Evolutionary conservation across 2,329 filamentous ascomycete genomes (phyloP).

Genomic region (Neoascochyta sp.): DNA sequence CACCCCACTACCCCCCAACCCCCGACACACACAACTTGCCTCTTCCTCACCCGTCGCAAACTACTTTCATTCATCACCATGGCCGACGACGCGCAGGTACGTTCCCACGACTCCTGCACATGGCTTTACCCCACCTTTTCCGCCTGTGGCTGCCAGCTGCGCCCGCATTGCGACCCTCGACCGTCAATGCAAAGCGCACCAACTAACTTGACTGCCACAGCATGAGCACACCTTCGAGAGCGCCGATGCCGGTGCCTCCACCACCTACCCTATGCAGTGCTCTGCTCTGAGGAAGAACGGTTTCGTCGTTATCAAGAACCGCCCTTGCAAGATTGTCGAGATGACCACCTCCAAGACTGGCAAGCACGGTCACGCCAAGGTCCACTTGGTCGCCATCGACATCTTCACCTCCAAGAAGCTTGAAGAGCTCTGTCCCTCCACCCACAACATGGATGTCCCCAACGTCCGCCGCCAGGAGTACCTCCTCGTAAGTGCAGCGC

Average conservation of each 20-base stretch:
- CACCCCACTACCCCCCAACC: constrained; percentile 27
- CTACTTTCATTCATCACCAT: constrained; percentile 52
- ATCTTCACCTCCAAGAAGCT: constrained; percentile 99
- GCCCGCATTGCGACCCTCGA: too few species aligned
- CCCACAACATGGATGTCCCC: constrained; percentile 96
- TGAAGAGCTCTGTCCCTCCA: constrained; percentile 97
- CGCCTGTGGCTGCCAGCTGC: constrained; percentile 29
- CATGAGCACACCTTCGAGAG: constrained; percentile 76
- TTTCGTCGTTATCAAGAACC: constrained; percentile 95
- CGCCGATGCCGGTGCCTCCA: constrained; percentile 92
- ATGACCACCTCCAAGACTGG: constrained; percentile 99
- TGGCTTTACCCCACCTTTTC: constrained; percentile 39
- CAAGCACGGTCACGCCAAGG: constrained; percentile 99
- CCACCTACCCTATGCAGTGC: constrained; percentile 97
- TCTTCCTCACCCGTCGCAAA: constrained; percentile 34
- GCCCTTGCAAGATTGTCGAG: constrained; percentile 99
- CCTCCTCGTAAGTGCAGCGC: constrained; percentile 75
- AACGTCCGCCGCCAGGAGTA: constrained; percentile 87
- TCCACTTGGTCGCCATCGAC: constrained; percentile 95
- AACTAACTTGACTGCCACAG: too few species aligned
- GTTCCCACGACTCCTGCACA: constrained; percentile 30
- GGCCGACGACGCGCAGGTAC: constrained; percentile 65
- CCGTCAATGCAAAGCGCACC: too few species aligned
- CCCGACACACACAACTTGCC: constrained; percentile 24
- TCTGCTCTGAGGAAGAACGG: constrained; percentile 99